A percentile compares a stretch with the other conserved stretches of the same genome.
These are phyloP conservation scores for Domatiomyces catenatus DNA, from an alignment of 2,329 filamentous ascomycete species.

Conservation along the genomic window DNA sequence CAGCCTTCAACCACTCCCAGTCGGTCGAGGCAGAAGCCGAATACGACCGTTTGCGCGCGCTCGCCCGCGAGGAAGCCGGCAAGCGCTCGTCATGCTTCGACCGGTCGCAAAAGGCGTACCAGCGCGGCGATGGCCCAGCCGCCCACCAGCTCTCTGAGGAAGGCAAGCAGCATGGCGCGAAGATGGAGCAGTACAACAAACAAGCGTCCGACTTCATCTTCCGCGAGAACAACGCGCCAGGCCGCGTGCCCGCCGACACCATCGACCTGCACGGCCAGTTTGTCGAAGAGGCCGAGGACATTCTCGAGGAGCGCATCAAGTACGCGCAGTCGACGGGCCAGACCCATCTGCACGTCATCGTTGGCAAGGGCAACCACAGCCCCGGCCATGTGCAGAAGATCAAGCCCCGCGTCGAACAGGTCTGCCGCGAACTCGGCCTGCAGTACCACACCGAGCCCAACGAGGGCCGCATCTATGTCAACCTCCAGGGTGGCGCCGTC, in stretches of 20 bases:
- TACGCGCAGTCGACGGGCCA: slow-evolving; percentile 60
- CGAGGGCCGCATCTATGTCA: slow-evolving; percentile 73
- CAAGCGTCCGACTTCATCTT: slow-evolving; percentile 92
- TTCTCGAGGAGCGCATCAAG: slow-evolving; percentile 70
- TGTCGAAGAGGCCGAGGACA: slow-evolving; percentile 86
- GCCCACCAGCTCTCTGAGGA: slow-evolving; percentile 75
- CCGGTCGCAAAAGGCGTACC: slow-evolving; percentile 66
- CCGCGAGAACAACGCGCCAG: slow-evolving; percentile 75
- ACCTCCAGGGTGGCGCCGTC: slow-evolving; percentile 59
- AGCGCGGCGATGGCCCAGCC: slow-evolving; percentile 62
- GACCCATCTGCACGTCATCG: slow-evolving; percentile 80
- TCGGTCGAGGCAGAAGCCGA: slow-evolving; percentile 59
- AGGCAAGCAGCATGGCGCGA: slow-evolving; percentile 66
- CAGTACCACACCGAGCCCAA: slow-evolving; percentile 79
- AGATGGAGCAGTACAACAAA: slow-evolving; percentile 78
- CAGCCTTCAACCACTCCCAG: slow-evolving; percentile 62
- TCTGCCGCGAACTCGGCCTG: slow-evolving; percentile 70
- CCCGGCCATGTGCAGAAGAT: slow-evolving; percentile 74
- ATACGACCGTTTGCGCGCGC: slow-evolving; percentile 77
- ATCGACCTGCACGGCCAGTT: slow-evolving; percentile 92
- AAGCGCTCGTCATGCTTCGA: slow-evolving; percentile 68
- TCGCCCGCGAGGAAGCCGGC: slow-evolving; percentile 64
- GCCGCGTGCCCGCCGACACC: slow-evolving; percentile 60
- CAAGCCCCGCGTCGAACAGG: slow-evolving; percentile 80
- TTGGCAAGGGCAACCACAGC: slow-evolving; percentile 87